These are phyloP conservation scores for Solanum chmielewskii DNA, from an alignment of 257 asterid genomes.

Conservation along the genomic window DNA sequence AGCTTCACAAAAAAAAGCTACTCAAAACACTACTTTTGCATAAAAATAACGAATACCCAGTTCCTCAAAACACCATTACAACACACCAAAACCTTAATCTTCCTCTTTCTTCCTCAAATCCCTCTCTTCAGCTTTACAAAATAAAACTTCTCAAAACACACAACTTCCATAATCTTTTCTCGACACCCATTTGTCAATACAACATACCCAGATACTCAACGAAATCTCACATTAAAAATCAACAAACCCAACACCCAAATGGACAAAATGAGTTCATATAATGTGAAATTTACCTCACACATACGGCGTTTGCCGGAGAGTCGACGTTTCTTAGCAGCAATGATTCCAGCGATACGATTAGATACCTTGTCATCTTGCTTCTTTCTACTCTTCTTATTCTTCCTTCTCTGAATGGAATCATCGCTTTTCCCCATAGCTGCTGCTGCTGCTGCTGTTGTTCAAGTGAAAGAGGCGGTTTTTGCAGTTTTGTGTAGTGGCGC, in stretches of 20 bases:
- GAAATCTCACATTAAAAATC: background rate
- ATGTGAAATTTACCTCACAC: slow-evolving; percentile 22
- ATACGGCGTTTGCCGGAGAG: slow-evolving; percentile 34
- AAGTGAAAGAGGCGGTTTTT: slow-evolving; percentile 5
- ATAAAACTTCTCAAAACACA: background rate
- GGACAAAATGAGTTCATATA: background rate
- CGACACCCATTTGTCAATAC: background rate
- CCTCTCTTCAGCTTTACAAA: background rate
- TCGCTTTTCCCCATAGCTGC: slow-evolving; percentile 28
- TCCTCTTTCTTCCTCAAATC: background rate
- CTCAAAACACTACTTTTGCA: background rate
- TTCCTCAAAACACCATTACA: background rate
- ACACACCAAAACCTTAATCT: background rate
- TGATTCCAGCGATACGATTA: slow-evolving; percentile 29
- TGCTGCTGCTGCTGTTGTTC: background rate
- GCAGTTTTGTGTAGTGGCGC: background rate
- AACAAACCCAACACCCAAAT: background rate
- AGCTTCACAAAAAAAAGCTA: background rate
- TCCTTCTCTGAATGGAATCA: slow-evolving; percentile 28
- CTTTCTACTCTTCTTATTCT: slow-evolving; percentile 15
- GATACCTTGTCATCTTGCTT: slow-evolving; percentile 19
- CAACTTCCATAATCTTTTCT: background rate
- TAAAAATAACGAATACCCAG: background rate
- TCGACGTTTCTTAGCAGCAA: slow-evolving; percentile 46
- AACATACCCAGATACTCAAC: background rate